Base-by-base conservation (phyloP, 2,329 filamentous ascomycete species). In the Cytospora schulzeri region DNA sequence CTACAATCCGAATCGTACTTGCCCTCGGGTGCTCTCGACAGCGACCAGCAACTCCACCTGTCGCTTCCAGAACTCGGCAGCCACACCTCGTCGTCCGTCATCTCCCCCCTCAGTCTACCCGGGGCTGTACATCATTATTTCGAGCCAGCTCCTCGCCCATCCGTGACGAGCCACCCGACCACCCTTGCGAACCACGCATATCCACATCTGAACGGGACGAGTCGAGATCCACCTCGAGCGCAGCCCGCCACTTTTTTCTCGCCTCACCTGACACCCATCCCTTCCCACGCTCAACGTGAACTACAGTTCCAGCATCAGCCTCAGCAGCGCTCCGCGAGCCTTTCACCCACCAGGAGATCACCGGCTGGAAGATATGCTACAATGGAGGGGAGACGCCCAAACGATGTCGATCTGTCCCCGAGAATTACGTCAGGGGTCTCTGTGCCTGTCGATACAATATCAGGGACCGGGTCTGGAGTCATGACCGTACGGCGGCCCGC, bases 1-100 rank as follows among this genome's bases (percentile, higher is more conserved):
- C 65, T 79, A 38, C 74, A 76, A 38, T 73, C 77, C 65, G 78
- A 81, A 68, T 77, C 79, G 31, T 80, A 80, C 70, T 71, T 79
- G 69, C 77, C 79, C 14, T 75, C 75, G 55, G 76, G 76, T 67
- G 74, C 73, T 59, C 69, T 73, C 66, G 77, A 79, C 56, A 72
- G 71, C 69, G 74, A 62, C 60, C 60, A 51, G 22, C 52, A 74
- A 50, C 70, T 68, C 29, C 68, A 72, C 29, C 57, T 70, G 55
- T 68, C 71, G 60, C 69, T 68, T 64, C 5, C 41, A 22, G 41
- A 22, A 60, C 62, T 74, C 65, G 70, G 70, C 66, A 72, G 62
- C n/a, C 22, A 74, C 41, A 68, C 73, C 52, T 68, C 73, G 33
- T 74, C 71, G 63, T 76, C 77, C 22, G 69, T 78, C 65, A 76